Evolutionary conservation across 2,329 filamentous ascomycete species (phyloP).

Genomic region (Fusarium graminum): DNA sequence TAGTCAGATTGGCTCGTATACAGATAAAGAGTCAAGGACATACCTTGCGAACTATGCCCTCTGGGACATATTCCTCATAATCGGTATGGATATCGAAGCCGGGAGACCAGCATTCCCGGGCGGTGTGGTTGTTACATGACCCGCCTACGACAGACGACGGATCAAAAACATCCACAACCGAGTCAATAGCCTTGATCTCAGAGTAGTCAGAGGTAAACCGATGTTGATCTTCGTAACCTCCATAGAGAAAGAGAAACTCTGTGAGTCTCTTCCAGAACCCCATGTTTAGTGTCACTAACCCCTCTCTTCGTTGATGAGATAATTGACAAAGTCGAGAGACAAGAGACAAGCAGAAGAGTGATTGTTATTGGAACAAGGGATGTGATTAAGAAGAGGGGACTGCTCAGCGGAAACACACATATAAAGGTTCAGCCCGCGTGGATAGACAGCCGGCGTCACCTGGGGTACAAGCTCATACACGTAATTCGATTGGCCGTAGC

Average conservation of each 20-base stretch:
- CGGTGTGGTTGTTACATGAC: not conserved
- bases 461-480: no score
- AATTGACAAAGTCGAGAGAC: no score
- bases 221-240: not conserved
- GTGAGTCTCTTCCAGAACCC: conserved; percentile 16
- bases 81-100: not conserved
- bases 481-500: no score
- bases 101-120: not conserved
- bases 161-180: conserved; percentile 1
- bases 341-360: no score
- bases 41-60: not conserved
- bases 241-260: conserved; percentile 3
- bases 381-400: no score
- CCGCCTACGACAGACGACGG: not conserved
- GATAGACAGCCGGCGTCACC: no score
- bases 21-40: not conserved
- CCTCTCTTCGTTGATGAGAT: no score
- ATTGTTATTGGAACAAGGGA: no score
- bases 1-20: not conserved
- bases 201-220: not conserved
- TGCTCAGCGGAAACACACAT: no score
- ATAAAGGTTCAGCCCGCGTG: no score
- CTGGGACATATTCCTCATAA: not conserved
- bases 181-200: not conserved
- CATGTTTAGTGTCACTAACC: not conserved